Conservation (phyloP, 2,329 filamentous ascomycete species). For the Ilyonectria robusta region DNA sequence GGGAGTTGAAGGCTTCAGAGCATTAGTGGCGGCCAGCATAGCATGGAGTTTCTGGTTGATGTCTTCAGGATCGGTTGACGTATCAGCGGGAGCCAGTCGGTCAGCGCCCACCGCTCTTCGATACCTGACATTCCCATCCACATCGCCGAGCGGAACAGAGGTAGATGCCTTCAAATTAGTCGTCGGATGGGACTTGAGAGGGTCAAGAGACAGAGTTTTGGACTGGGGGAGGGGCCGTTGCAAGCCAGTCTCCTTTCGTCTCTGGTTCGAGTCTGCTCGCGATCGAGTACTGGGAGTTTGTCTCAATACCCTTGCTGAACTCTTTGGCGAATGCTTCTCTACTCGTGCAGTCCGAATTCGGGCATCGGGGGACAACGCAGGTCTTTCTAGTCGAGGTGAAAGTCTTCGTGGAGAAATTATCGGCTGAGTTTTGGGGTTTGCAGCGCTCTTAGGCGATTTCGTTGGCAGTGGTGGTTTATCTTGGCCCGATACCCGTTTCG, state of each 20-base stretch:
- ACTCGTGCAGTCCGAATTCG: conserved; percentile 24
- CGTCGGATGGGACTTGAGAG: conserved; percentile 41
- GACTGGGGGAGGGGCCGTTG: conserved; percentile 34
- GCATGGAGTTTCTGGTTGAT: conserved; percentile 53
- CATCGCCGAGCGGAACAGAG: conserved; percentile 28
- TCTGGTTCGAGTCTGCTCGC: conserved; percentile 28
- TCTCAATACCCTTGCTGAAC: conserved; percentile 23
- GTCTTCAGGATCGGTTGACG: conserved; percentile 38
- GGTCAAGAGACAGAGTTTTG: conserved; percentile 33
- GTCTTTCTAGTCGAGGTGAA: conserved; percentile 30
- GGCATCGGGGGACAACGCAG: not conserved
- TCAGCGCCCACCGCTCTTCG: conserved; percentile 8
- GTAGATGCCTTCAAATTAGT: conserved; percentile 19
- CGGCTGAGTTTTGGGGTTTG: conserved; percentile 13
- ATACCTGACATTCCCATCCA: conserved; percentile 34
- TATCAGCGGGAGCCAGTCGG: not conserved
- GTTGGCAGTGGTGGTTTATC: not conserved
- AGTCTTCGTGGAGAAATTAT: conserved; percentile 28
- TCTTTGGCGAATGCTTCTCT: conserved; percentile 32
- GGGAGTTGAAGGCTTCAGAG: conserved; percentile 50
- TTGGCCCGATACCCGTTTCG: not conserved
- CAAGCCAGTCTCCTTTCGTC: conserved; percentile 30
- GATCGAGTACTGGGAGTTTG: conserved; percentile 32
- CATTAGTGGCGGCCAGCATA: conserved; percentile 55
- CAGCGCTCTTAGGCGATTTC: not conserved